Evolutionary conservation across 352 stramenopile genomes (phyloP), one percentile per base, ranked within the genome.

Genomic region (Pythium folliculosum): DNA sequence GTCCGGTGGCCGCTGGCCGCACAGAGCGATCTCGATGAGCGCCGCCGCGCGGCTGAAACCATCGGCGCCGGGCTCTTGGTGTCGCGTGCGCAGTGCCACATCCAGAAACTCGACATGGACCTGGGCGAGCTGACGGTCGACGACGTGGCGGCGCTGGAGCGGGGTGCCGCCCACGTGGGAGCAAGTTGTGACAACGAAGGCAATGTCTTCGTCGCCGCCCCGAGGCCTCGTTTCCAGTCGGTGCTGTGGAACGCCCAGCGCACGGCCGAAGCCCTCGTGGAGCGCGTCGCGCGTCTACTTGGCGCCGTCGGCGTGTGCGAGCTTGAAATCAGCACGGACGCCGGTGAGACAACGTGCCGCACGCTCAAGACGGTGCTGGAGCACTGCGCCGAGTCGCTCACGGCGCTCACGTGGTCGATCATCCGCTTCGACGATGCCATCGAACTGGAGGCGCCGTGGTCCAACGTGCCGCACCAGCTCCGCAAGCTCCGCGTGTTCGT

Each of bases 81-180:
- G 19, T n/a, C 61, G 3, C 19, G 23, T n/a, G 3, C 19, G 23
- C 27, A 22, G 51, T 19, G 6, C 17, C 45, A 45, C 23, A 21
- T 69, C n/a, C 30, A 62, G 8, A 58, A 27, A 21, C 61, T 68
- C 6, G 51, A 53, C 35, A 16, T 68, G 8, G 30, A 68, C 23
- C 2, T 62, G 19, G 62, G 53, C 5, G 22, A 50, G 2, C 45
- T 69, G 17, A 45, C 62, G 19, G 45, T 19, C 45, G 62, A 69
- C 27, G 43, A 58, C 3, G 52, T 57, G n/a, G 62, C 13, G 43
- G 62, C 62, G n/a, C 52, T 69, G 9, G 16, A 32, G n/a, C 25
- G 19, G 44, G 57, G 57, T 40, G 19, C 38, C 38, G 23, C 10
- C 17, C 25, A 38, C 35, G 21, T 13, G 13, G 21, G 37, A n/a